These are phyloP conservation scores for Candida qinlingensis DNA, from an alignment of 805 yeast genomes.

Conservation along the genomic window DNA sequence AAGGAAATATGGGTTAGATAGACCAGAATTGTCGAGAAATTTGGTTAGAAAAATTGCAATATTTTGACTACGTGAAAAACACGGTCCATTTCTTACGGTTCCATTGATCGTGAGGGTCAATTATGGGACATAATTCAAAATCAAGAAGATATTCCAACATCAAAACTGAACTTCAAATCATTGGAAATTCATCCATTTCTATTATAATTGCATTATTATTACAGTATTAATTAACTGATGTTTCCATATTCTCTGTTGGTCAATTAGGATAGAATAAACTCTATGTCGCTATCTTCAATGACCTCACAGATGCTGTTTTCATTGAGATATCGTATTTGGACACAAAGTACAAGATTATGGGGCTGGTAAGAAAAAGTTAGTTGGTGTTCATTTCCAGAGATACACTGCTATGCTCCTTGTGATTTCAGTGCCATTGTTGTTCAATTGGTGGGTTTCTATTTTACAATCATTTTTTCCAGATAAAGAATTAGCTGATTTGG, in stretches of 20 bases:
- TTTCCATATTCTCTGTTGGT: constrained; percentile 73
- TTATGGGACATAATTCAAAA: too few species aligned
- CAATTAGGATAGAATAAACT: constrained; percentile 65
- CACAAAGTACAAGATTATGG: constrained; percentile 72
- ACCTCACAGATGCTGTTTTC: constrained; percentile 65
- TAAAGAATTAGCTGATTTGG: constrained; percentile 44
- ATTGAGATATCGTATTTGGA: constrained; percentile 71
- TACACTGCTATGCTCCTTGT: constrained; percentile 54
- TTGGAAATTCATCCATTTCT: constrained; percentile 46
- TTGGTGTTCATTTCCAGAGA: constrained; percentile 62
- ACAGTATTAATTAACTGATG: constrained; percentile 68
- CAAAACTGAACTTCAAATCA: constrained; percentile 26
- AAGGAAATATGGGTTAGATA: too few species aligned
- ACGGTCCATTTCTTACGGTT: too few species aligned
- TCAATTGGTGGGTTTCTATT: constrained; percentile 60
- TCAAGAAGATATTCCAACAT: too few species aligned
- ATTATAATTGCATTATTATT: constrained; percentile 64
- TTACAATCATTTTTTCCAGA: constrained; percentile 45
- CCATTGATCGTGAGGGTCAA: too few species aligned
- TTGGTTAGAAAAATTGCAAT: too few species aligned
- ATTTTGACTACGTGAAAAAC: too few species aligned
- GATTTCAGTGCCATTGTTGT: constrained; percentile 40
- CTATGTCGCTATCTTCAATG: constrained; percentile 69
- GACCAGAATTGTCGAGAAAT: too few species aligned
- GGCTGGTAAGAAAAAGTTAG: constrained; percentile 53